Evolutionary conservation across 2,329 filamentous ascomycete genomes (phyloP), one percentile per base, ranked within the genome.

Genomic region (Arthrobotrys iridis): DNA sequence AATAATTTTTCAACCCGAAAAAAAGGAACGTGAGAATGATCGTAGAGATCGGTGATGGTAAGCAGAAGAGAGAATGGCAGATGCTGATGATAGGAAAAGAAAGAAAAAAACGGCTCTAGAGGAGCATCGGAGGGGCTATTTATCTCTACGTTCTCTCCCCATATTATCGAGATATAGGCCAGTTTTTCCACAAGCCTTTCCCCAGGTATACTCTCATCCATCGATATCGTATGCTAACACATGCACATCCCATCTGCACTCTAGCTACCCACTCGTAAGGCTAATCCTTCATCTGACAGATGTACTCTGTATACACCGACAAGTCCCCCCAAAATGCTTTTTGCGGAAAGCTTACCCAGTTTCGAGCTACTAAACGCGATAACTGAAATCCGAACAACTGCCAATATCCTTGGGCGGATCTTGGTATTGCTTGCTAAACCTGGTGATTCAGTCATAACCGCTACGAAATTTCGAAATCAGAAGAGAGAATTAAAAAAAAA

Each of bases 281-380:
- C n/a, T n/a, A n/a, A n/a, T n/a, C n/a, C n/a, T n/a, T n/a, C n/a
- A n/a, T n/a, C n/a, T n/a, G n/a, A n/a, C n/a, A n/a, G n/a, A n/a
- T n/a, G 15, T 4, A 22, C 10, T 22, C 43, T 22, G 43, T 11
- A 7, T 5, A 46, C 20, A 3, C 15, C 43, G 3, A 26, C 30
- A 35, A 15, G n/a, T 1, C 4, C 20, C 33, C 28, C 20, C 24
- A 46, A 7, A 46, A n/a, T 30, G 7, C 50, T 59, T 20, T 22
- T 67, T 67, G 37, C 28, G 40, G 63, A 45, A 67, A 22, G 22
- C 50, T 67, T 41, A 67, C 28, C 50, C 63, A 46, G 10, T 3
- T 48, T 37, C 26, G 35, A 67, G 63, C 26, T 67, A 67, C 40
- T 43, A 67, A 67, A 67, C 63, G 63, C 63, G 63, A 67, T 48